A percentile compares a stretch with the other conserved stretches of the same genome.
Conservation (phyloP, 2,329 filamentous ascomycete genomes). For the Talaromyces verruculosus region DNA sequence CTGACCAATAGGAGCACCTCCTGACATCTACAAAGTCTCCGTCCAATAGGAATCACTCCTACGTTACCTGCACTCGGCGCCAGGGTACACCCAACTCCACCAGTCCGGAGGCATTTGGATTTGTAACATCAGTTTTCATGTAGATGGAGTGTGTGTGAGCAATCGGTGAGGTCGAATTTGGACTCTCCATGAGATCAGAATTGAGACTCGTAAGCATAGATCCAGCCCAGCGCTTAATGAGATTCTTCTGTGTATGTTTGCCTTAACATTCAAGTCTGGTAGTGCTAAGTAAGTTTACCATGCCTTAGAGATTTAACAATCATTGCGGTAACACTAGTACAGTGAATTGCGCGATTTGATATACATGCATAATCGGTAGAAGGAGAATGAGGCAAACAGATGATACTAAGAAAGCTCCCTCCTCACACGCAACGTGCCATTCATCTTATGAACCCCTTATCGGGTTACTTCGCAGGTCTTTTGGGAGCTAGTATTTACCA, state of each 20-base stretch:
- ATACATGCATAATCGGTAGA: neutral
- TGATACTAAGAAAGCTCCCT: neutral
- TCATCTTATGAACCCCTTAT: neutral
- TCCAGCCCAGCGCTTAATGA: neutral
- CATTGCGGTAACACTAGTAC: neutral
- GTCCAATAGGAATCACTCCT: conserved; percentile 8
- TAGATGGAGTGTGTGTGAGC: neutral
- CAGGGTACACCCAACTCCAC: neutral
- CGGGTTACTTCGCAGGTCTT: neutral
- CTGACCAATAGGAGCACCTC: neutral
- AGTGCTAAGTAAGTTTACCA: neutral
- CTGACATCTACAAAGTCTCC: neutral
- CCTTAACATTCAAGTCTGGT: neutral
- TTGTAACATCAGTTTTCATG: neutral
- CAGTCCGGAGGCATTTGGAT: neutral
- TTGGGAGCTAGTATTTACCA: neutral
- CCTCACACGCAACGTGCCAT: neutral
- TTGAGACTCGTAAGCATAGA: neutral
- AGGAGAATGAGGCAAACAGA: neutral
- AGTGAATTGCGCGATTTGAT: neutral
- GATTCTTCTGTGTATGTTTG: neutral
- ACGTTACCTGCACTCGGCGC: neutral
- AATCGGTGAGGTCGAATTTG: neutral
- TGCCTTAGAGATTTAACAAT: neutral
- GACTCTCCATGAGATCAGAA: neutral